Evolutionary conservation across 129 eudicot genomes (phyloP), one percentile per base, ranked within the genome.

Genomic region (Helianthus tuberosus): DNA sequence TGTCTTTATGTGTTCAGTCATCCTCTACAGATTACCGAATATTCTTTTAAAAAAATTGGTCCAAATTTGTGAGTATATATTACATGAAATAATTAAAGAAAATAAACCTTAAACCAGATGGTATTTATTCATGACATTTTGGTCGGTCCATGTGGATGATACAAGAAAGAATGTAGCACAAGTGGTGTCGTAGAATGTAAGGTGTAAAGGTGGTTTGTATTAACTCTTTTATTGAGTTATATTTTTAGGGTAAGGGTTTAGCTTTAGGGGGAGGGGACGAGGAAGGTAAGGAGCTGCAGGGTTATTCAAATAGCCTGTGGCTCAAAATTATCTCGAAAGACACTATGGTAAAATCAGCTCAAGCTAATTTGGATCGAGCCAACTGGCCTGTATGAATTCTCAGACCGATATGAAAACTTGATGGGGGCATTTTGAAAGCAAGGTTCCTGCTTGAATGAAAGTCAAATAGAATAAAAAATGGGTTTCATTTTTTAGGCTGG

Each of bases 171-270:
- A 76, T 76, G 66, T 54, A 25, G 14, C 4, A 14, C n/a, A 59
- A 72, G 77, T 73, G 73, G 73, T 65, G 7, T 54, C 43, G 20
- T 51, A 75, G 44, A 35, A 65, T 43, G 23, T 53, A 49, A 48
- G 71, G 73, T 44, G 80, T 32, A 43, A 43, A 43, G 47, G 47
- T 43, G 47, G 10, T 9, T 43, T 43, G 47, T 6, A 43, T 43
- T 9, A 43, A 43, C 47, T 53, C 29, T n/a, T 16, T 15, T 53
- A 5, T 16, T 53, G 4, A 15, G 60, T 53, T 53, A 53, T 53
- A 7, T 53, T 5, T 16, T 53, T 2, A 7, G 27, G 25, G 20
- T 16, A 53, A 8, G 20, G 17, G 60, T 6, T 53, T 8, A 6
- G 16, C 25, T 53, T 6, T 53, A 16, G 60, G 60, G 59, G 29